Base-by-base conservation (phyloP, 2,329 filamentous ascomycete genomes). In the Aspergillus terreus region DNA sequence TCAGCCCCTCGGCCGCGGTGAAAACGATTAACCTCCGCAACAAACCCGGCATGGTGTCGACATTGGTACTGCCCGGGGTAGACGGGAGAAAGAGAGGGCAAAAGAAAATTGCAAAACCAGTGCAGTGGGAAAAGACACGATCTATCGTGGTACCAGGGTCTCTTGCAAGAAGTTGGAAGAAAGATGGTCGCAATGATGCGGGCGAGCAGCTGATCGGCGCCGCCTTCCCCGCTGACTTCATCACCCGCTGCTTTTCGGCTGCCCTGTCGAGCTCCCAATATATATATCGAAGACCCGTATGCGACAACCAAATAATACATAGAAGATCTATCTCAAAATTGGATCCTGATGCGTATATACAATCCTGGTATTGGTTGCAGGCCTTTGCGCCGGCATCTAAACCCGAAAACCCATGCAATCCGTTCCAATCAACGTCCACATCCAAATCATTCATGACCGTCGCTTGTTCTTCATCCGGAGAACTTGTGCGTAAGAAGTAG, bases 11-110 rank as follows among this genome's bases (percentile, higher is more conserved):
- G 49, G 86, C 82, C 23, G 90, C 85, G 50, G 91, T 90, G 71
- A 86, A 86, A 60, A 96, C 83, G 58, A 91, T 68, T 50, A 95
- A 75, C 73, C 94, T 95, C 67, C 88, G 87, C 53, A 88, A 84
- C 54, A 95, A 76, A 58, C 82, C 80, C 50, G 90, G 86, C 90
- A 95, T 94, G 49, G 54, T 49, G 56, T 50, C 21, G 42, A 50
- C 32, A 48, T 57, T 36, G 49, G 50, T 32, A 47, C 49, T 46
- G 54, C 47, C 32, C 36, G 46, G 49, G 45, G 12, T 44, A 46
- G 49, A 33, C 9, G 32, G 35, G 35, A 27, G 33, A 44, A 15
- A 43, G 23, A 9, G 14, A n/a, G 4, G 5, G 14, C 9, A 46
- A 5, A 6, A 33, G 15, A 11, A 45, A 33, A 15, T 30, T 17